Conservation (phyloP, 2,329 filamentous ascomycete genomes). For the Colletotrichum simmondsii region DNA sequence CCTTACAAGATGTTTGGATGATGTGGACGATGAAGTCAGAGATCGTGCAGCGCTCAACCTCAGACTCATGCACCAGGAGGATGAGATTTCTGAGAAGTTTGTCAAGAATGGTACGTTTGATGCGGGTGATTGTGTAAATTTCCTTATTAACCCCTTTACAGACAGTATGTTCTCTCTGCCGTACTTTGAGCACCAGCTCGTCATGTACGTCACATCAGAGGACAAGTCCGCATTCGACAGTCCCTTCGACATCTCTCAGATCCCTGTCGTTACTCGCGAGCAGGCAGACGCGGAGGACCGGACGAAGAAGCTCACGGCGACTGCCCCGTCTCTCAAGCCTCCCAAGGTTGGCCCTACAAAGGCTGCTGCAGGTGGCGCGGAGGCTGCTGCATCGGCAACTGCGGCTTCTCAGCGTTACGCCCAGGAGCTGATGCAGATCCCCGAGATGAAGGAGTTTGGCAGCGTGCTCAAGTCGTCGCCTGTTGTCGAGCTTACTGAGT, state of each 20-base stretch:
- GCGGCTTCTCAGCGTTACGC: conserved; percentile 90
- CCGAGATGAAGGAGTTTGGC: conserved; percentile 91
- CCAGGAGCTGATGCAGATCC: conserved; percentile 86
- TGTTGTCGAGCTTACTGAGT: conserved; percentile 90
- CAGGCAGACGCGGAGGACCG: conserved; percentile 96
- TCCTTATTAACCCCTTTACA: conserved; percentile 45
- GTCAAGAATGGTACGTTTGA: conserved; percentile 83
- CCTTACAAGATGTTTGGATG: conserved; percentile 92
- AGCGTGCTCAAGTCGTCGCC: conserved; percentile 90
- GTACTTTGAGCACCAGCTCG: conserved; percentile 95
- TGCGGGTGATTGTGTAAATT: background rate
- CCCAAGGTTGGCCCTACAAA: conserved; percentile 85
- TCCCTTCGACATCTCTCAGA: conserved; percentile 90
- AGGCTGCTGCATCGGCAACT: conserved; percentile 80
- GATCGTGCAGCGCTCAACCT: conserved; percentile 95
- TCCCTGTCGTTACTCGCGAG: conserved; percentile 94
- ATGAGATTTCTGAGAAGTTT: conserved; percentile 86
- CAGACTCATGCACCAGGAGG: conserved; percentile 90
- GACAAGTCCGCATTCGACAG: conserved; percentile 85
- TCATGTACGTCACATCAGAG: conserved; percentile 95
- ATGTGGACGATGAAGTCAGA: conserved; percentile 96
- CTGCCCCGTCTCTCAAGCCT: conserved; percentile 92
- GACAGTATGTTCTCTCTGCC: conserved; percentile 96
- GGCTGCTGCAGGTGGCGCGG: conserved; percentile 73
- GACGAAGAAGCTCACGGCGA: conserved; percentile 95